These are phyloP conservation scores for Chytridium lagenaria DNA, from an alignment of 371 early-diverging fungal genomes.

Conservation along the genomic window DNA sequence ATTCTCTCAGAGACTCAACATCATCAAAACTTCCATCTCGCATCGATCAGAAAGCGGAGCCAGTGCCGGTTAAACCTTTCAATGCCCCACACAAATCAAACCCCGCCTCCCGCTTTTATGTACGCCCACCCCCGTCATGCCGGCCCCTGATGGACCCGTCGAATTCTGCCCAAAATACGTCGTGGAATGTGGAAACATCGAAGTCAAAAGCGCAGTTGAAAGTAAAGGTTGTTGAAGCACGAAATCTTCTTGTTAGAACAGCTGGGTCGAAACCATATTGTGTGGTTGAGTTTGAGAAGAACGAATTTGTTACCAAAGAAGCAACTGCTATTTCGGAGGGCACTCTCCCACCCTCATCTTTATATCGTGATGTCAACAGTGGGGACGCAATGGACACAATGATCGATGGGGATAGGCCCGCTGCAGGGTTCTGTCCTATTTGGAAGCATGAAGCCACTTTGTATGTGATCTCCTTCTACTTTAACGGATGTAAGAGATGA, in stretches of 20 bases:
- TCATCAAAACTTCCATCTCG: too few species aligned
- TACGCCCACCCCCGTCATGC: too few species aligned
- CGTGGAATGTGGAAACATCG: conserved; percentile 34
- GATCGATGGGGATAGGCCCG: not conserved
- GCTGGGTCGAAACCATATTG: conserved; percentile 45
- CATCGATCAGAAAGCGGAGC: too few species aligned
- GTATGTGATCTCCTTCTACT: conserved; percentile 63
- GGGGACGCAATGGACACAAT: conserved; percentile 20
- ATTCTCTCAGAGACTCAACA: too few species aligned
- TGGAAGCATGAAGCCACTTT: conserved; percentile 75
- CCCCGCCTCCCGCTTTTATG: too few species aligned
- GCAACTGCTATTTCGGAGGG: conserved; percentile 10
- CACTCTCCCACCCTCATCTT: conserved; percentile 1
- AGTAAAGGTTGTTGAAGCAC: conserved; percentile 55
- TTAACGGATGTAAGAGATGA: too few species aligned
- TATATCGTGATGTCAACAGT: not conserved
- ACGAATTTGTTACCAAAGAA: conserved; percentile 52
- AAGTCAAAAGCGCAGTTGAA: conserved; percentile 50
- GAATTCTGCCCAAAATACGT: too few species aligned
- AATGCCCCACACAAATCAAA: too few species aligned
- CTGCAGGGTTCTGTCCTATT: conserved; percentile 29
- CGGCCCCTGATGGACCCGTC: too few species aligned
- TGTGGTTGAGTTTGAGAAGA: conserved; percentile 59
- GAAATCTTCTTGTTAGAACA: conserved; percentile 42
- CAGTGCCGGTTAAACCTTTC: too few species aligned